Base-by-base conservation (phyloP, 1,284 basidiomycete genomes). In the Cutaneotrichosporon cutaneum region DNA sequence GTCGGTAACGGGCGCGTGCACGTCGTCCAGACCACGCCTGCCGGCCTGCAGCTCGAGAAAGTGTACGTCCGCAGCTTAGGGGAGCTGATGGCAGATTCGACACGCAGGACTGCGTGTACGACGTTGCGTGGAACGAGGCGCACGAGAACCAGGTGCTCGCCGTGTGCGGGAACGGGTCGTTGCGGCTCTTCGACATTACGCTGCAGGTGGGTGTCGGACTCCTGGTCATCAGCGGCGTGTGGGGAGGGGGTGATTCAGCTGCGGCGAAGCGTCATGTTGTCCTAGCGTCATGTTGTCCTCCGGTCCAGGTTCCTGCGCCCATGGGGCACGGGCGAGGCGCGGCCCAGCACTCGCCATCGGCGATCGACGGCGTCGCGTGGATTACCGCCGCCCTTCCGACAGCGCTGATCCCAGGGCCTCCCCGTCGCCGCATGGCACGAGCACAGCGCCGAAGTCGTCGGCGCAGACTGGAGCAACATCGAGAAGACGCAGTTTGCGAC, bases 401-500 rank as follows among this genome's bases (percentile, higher is more conserved):
- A 26, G 7, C 21, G 30, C 35, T 51, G 52, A 60, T 21, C 32
- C n/a, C 58, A 78, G 72, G 72, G 69, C 7, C 68, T 72, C 1
- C 95, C 95, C 0, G 89, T 98, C 61, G 86, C 88, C 61, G 87
- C 87, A 56, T 99, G 94, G 94, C 88, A 91, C 68, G 95, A 98
- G 78, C 95, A 99, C 76, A 85, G 87, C 7, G 85, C 89, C 50
- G 95, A 99, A 75, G 91, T 94, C 7, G 94, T 92, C 80, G 90
- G 89, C n/a, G 86, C 97, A 13, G 92, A 99, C 77, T 99, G 95
- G 95, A 94, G 90, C 67, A 98, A 97, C 77, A 80, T 96, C 62
- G 87, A 90, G 70, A 99, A 99, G 77, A 88, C 92, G 64, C 83
- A 86, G 1, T 98, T 99, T 77, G 86, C 86, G 5, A 94, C 92